Evolutionary conservation across 768 basidiomycete genomes (phyloP).

Genomic region (Mycena olivaceomarginata): DNA sequence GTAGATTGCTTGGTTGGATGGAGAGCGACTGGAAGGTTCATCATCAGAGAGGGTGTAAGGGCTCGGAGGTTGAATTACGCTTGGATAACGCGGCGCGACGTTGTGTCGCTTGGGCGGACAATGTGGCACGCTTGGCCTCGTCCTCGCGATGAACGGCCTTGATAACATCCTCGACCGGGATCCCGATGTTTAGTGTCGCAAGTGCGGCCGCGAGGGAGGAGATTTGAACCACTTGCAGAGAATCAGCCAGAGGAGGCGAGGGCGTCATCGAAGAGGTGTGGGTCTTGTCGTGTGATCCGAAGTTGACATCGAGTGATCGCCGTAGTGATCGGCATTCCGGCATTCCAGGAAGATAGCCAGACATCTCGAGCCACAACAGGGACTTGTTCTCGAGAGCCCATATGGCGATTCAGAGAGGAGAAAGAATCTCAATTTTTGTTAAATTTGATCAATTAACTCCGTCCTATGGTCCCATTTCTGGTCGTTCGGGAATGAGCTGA

Average conservation of each 20-base stretch:
- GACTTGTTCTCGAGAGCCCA: too few species aligned
- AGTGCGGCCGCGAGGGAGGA: conserved; percentile 40
- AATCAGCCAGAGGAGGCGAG: conserved; percentile 25
- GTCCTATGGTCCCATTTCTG: too few species aligned
- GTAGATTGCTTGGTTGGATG: conserved; percentile 36
- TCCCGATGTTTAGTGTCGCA: conserved; percentile 37
- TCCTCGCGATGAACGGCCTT: conserved; percentile 38
- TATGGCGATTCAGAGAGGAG: too few species aligned
- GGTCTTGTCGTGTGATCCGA: neutral
- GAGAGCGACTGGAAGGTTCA: conserved; percentile 44
- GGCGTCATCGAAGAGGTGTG: conserved; percentile 7
- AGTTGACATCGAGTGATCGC: conserved; percentile 20
- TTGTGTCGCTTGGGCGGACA: conserved; percentile 23
- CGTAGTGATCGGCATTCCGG: conserved; percentile 22
- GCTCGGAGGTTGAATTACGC: conserved; percentile 40
- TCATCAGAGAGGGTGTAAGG: conserved; percentile 37
- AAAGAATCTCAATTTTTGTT: too few species aligned
- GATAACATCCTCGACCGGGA: conserved; percentile 41
- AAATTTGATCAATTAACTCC: too few species aligned
- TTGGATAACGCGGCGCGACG: conserved; percentile 28
- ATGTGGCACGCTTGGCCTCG: conserved; percentile 33
- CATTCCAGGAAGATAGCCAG: neutral
- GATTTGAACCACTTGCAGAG: conserved; percentile 37
- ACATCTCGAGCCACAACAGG: too few species aligned
- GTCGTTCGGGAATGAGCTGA: too few species aligned